Base-by-base conservation (phyloP, 2,329 filamentous ascomycete species). In the Exophiala phaeomuriformis region DNA sequence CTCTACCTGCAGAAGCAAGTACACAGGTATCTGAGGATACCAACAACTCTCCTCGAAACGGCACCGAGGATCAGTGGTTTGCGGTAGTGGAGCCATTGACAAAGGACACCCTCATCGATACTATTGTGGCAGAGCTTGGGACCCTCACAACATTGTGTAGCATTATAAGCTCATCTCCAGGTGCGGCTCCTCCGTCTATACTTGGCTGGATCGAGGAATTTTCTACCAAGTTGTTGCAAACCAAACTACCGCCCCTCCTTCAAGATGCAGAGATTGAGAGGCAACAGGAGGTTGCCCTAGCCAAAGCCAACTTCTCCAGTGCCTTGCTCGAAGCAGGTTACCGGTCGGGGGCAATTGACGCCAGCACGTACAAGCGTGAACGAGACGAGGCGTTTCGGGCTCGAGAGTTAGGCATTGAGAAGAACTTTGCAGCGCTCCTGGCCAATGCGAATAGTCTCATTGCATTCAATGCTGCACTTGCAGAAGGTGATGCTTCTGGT, bases 41-140 rank as follows among this genome's bases (percentile, higher is more conserved):
- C 65, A 61, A 65, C 10, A 43, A n/a, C 39, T 49, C 44, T 4
- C n/a, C 59, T 27, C 27, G 55, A 2, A 46, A 41, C 10, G 47
- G 36, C 2, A 37, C 42, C 30, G 41, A 63, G 49, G 56, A 54
- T 49, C 77, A 84, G 62, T 86, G 82, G 77, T 83, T 82, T 12
- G 78, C 75, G 2, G 75, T 88, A n/a, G 74, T 85, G 50, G 82
- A 85, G 58, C 81, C 84, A 0, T 72, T 86, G 29, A 85, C 83
- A 1, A 77, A 80, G 29, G 74, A 77, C 45, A 81, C 81, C 1
- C 75, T 89, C 4, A 71, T 88, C 1, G 85, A 89, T 56, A 88
- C 84, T 0, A 75, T 82, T 9, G 73, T 85, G 32, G 82, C 84
- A 3, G 81, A 84, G 58, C 67, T 88, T 47, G 80, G 71, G 61